A percentile compares a stretch with the other conserved stretches of the same genome.
These are phyloP conservation scores for Nannochloropsis oceanica DNA, from an alignment of 108 stramenopile species.

Conservation along the genomic window DNA sequence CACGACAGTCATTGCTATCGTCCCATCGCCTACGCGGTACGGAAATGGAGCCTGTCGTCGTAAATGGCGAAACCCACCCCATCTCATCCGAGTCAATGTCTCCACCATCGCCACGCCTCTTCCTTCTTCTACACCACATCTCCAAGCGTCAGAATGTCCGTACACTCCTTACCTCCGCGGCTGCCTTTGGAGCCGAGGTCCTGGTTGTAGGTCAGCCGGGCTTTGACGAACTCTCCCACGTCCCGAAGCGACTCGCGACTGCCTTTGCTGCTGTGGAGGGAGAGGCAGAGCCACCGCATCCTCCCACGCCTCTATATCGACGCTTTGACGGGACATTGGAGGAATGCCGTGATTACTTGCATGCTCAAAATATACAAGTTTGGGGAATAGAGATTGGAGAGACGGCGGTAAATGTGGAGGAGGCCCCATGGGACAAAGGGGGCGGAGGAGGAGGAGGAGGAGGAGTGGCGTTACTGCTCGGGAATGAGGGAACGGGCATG, in stretches of 20 bases:
- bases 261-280: neutral
- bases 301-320: neutral
- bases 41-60: too few species aligned
- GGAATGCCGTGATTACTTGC: slow-evolving; percentile 10
- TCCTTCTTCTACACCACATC: slow-evolving; percentile 28
- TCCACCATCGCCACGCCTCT: neutral
- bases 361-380: neutral
- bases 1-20: too few species aligned
- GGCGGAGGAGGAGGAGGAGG: neutral
- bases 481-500: slow-evolving; percentile 14
- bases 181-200: slow-evolving; percentile 29
- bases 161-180: slow-evolving; percentile 13
- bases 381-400: slow-evolving; percentile 22
- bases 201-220: slow-evolving; percentile 22
- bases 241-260: neutral
- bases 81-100: too few species aligned
- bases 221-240: slow-evolving; percentile 2
- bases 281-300: neutral
- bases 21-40: too few species aligned
- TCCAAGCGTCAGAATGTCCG: slow-evolving; percentile 31
- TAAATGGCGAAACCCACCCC: too few species aligned
- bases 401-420: slow-evolving; percentile 15
- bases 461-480: slow-evolving; percentile 15
- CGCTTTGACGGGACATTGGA: slow-evolving; percentile 3
- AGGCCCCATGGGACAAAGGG: slow-evolving; percentile 8